These are phyloP conservation scores for Cryphonectria nitschkei DNA, from an alignment of 2,329 filamentous ascomycete genomes.

Conservation along the genomic window DNA sequence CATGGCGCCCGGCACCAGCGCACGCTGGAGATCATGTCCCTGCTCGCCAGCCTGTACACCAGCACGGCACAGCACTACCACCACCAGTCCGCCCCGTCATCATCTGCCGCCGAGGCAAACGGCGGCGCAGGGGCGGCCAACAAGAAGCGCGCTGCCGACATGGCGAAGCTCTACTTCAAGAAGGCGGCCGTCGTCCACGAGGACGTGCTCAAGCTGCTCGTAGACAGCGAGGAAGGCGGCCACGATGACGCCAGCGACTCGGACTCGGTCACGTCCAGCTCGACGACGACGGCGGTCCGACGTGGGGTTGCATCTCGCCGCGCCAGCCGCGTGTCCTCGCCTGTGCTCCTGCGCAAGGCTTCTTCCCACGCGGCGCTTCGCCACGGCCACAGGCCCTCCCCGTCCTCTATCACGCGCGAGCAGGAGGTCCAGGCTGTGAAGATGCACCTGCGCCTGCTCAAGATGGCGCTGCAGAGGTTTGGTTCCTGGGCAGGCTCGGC, in stretches of 20 bases:
- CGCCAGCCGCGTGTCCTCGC: conserved; percentile 4
- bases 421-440: conserved; percentile 9
- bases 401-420: conserved; percentile 4
- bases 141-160: not conserved
- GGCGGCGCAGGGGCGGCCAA: not conserved
- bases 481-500: conserved; percentile 6
- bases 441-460: conserved; percentile 11
- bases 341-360: not conserved
- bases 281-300: not conserved
- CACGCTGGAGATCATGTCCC: conserved; percentile 8
- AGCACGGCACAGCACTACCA: conserved; percentile 10
- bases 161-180: conserved; percentile 16
- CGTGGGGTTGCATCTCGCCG: not conserved
- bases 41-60: conserved; percentile 14
- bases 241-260: not conserved
- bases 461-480: conserved; percentile 10
- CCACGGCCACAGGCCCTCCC: not conserved
- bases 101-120: not conserved
- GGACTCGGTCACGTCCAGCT: not conserved
- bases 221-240: not conserved
- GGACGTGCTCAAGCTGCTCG: conserved; percentile 14
- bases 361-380: not conserved
- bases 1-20: conserved; percentile 6
- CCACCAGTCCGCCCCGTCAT: not conserved
- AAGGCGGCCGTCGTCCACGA: conserved; percentile 11